Percentiles rank a stretch among this genome's conserved stretches.
Conservation (phyloP, 2,329 filamentous ascomycete genomes). For the Trichoderma harzianum region DNA sequence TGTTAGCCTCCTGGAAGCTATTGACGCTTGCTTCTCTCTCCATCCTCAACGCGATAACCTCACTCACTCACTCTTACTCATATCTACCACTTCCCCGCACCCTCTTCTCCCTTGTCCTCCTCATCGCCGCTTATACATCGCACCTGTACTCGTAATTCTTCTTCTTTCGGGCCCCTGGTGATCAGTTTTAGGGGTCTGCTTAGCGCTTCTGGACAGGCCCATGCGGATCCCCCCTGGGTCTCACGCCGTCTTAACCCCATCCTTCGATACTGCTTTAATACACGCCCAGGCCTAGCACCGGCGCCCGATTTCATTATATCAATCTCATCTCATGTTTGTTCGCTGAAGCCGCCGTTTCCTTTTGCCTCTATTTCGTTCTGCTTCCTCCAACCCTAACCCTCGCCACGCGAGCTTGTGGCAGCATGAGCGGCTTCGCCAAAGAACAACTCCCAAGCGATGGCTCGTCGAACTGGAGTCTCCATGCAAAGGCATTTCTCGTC, state of each 20-base stretch:
- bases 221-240: background rate
- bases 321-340: background rate
- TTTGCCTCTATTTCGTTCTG: background rate
- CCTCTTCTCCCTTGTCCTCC: background rate
- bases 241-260: background rate
- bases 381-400: background rate
- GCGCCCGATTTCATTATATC: background rate
- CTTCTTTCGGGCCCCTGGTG: background rate
- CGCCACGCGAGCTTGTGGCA: background rate
- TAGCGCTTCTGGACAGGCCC: background rate
- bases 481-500: conserved; percentile 33
- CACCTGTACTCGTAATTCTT: background rate
- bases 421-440: conserved; percentile 10
- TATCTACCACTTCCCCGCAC: background rate
- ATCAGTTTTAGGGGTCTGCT: background rate
- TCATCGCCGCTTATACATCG: background rate
- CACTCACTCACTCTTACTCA: background rate
- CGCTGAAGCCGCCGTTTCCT: background rate
- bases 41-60: background rate
- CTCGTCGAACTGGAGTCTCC: conserved; percentile 23
- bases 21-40: background rate
- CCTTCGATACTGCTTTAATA: background rate
- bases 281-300: background rate
- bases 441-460: conserved; percentile 24
- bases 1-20: background rate